Evolutionary conservation across 768 basidiomycete species (phyloP).

Genomic region (Flagelloscypha sp.): DNA sequence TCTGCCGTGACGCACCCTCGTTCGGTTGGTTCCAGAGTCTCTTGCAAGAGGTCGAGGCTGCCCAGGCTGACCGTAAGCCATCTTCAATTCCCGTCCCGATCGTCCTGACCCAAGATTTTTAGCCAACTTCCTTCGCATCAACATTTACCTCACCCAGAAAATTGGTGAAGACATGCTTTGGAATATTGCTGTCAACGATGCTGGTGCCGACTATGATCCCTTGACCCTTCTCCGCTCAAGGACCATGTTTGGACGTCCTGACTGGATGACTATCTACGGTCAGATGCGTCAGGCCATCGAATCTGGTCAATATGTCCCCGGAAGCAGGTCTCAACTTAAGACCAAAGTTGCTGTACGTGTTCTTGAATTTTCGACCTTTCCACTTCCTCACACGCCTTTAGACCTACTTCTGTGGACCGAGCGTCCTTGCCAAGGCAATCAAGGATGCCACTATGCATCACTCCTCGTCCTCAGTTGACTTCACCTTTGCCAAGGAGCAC

Average conservation of each 20-base stretch:
- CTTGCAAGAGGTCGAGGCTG: conserved; percentile 80
- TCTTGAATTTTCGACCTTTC: too few species aligned
- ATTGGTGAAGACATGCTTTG: conserved; percentile 81
- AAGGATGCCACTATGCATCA: conserved; percentile 59
- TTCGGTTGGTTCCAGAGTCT: conserved; percentile 95
- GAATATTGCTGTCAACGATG: conserved; percentile 87
- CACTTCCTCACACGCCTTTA: too few species aligned
- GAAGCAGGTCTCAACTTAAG: conserved; percentile 68
- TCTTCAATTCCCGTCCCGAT: background rate
- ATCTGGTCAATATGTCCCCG: conserved; percentile 72
- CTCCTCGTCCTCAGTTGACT: conserved; percentile 50
- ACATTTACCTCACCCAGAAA: conserved; percentile 84
- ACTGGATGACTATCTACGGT: conserved; percentile 78
- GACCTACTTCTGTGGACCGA: conserved; percentile 90
- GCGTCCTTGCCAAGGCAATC: conserved; percentile 65
- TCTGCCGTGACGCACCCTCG: conserved; percentile 90
- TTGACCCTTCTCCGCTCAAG: conserved; percentile 81
- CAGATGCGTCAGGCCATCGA: conserved; percentile 75
- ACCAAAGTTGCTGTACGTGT: conserved; percentile 73
- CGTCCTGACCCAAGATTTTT: conserved; percentile 11
- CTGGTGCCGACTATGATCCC: conserved; percentile 80
- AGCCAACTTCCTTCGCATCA: conserved; percentile 92
- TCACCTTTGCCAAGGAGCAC: conserved; percentile 86
- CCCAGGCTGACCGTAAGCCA: conserved; percentile 77
- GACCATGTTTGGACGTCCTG: conserved; percentile 88